A percentile compares a stretch with the other conserved stretches of the same genome.
Evolutionary conservation across 805 yeast species (phyloP).

Genomic region (Metahyphopichia silvanorum): DNA sequence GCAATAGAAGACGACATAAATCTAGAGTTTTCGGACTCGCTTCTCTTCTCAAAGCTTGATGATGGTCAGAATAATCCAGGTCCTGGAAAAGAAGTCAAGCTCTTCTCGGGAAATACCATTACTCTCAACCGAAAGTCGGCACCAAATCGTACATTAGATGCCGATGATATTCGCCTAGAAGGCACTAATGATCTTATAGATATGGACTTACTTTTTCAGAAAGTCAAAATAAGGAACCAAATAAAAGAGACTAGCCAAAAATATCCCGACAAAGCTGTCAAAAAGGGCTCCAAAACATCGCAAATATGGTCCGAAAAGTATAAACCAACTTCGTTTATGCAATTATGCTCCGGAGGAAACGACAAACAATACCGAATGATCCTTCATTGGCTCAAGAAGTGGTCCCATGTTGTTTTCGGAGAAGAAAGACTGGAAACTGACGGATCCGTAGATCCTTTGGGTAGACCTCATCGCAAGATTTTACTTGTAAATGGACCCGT

Average conservation of each 20-base stretch:
- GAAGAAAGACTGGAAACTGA: conserved; percentile 12
- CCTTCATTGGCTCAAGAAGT: conserved; percentile 39
- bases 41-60: too few relatives aligned
- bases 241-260: conserved; percentile 12
- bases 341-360: conserved; percentile 44
- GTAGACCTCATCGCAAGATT: conserved; percentile 49
- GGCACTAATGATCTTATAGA: conserved; percentile 3
- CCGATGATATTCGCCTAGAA: neutral
- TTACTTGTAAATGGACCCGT: conserved; percentile 87
- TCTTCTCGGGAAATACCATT: conserved; percentile 15
- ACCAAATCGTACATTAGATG: conserved; percentile 1
- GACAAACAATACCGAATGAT: conserved; percentile 37
- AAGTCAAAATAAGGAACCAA: conserved; percentile 14
- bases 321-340: conserved; percentile 29
- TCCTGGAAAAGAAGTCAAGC: conserved; percentile 14
- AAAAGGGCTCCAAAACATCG: conserved; percentile 3
- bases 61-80: too few relatives aligned
- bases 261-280: too few relatives aligned
- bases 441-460: conserved; percentile 21
- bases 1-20: too few relatives aligned
- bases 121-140: conserved; percentile 9
- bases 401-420: conserved; percentile 32
- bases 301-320: conserved; percentile 40
- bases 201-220: conserved; percentile 11
- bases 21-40: too few relatives aligned